phyloP scores from a whole-genome alignment of 176 grass and related monocot species.

The Luzula sylvatica region DNA sequence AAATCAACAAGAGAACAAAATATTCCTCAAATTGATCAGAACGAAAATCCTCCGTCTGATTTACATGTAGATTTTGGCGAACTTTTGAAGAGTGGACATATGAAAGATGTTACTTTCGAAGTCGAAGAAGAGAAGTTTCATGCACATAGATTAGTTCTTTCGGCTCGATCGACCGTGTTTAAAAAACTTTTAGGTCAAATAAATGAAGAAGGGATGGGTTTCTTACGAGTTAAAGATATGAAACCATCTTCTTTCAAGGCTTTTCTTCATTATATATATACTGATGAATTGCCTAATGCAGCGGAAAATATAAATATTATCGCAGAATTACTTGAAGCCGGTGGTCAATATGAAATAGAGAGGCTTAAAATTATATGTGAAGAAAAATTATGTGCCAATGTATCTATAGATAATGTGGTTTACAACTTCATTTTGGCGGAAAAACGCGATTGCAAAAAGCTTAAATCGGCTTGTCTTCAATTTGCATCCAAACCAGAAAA shows the following conservation, averaged over 20 bases:
- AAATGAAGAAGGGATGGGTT: background rate
- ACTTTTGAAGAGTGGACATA: background rate
- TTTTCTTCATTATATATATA: constrained; percentile 32
- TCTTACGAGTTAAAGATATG: background rate
- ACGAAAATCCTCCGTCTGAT: background rate
- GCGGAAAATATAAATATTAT: constrained; percentile 1
- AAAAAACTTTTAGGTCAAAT: background rate
- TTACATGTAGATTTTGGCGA: constrained; percentile 2
- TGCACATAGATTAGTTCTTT: constrained; percentile 11
- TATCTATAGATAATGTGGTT: background rate
- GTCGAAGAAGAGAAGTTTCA: background rate
- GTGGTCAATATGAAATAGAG: constrained; percentile 19
- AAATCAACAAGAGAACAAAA: background rate
- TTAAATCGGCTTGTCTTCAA: constrained; percentile 21
- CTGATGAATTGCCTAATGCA: constrained; percentile 12
- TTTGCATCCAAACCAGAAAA: constrained; percentile 20
- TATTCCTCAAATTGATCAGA: background rate
- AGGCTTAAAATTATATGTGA: constrained; percentile 31
- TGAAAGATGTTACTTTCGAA: constrained; percentile 17
- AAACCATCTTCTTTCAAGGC: constrained; percentile 13
- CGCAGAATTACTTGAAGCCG: constrained; percentile 25
- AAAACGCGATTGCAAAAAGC: constrained; percentile 16
- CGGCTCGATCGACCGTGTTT: background rate
- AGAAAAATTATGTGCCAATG: background rate
- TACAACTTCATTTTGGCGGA: constrained; percentile 17